A percentile compares a stretch with the other conserved stretches of the same genome.
These are phyloP conservation scores for Paradendryphiella salina DNA, from an alignment of 2,329 filamentous ascomycete species.

Conservation along the genomic window DNA sequence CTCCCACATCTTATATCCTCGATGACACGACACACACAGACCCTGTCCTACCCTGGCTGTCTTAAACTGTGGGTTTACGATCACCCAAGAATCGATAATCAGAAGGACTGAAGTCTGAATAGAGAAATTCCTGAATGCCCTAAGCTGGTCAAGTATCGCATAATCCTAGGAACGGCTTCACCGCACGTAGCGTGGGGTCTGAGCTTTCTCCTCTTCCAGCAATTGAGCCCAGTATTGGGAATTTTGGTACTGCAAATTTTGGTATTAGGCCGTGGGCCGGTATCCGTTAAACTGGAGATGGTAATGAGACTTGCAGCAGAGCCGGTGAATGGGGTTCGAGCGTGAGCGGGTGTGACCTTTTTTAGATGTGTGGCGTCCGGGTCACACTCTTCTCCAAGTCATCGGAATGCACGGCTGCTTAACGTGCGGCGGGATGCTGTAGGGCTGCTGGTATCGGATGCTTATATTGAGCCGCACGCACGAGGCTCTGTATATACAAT, in stretches of 20 bases:
- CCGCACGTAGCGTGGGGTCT: slow-evolving; percentile 24
- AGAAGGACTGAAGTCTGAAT: slow-evolving; percentile 25
- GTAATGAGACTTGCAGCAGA: slow-evolving; percentile 26
- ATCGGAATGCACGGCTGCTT: slow-evolving; percentile 18
- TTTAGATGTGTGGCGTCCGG: slow-evolving; percentile 38
- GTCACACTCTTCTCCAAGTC: slow-evolving; percentile 18
- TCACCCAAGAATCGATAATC: slow-evolving; percentile 29
- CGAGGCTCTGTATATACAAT: slow-evolving; percentile 18
- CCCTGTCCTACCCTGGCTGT: slow-evolving; percentile 15
- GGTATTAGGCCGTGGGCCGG: slow-evolving; percentile 13
- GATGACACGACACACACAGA: slow-evolving; percentile 4
- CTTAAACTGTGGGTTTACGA: slow-evolving; percentile 16
- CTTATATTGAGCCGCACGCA: slow-evolving; percentile 44
- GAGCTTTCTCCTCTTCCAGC: slow-evolving; percentile 22
- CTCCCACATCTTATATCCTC: slow-evolving; percentile 31
- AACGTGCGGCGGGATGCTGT: slow-evolving; percentile 28
- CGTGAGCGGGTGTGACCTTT: slow-evolving; percentile 26
- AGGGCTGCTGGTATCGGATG: slow-evolving; percentile 45
- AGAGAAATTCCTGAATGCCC: slow-evolving; percentile 23
- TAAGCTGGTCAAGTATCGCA: slow-evolving; percentile 33
- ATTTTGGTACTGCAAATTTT: slow-evolving; percentile 16
- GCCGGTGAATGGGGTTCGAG: slow-evolving; percentile 19
- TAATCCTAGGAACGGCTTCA: slow-evolving; percentile 31
- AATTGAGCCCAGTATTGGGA: slow-evolving; percentile 8
- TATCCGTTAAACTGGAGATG: slow-evolving; percentile 18